These are phyloP conservation scores for Carpinus fangiana DNA, from an alignment of 306 rosid genomes.

Conservation along the genomic window DNA sequence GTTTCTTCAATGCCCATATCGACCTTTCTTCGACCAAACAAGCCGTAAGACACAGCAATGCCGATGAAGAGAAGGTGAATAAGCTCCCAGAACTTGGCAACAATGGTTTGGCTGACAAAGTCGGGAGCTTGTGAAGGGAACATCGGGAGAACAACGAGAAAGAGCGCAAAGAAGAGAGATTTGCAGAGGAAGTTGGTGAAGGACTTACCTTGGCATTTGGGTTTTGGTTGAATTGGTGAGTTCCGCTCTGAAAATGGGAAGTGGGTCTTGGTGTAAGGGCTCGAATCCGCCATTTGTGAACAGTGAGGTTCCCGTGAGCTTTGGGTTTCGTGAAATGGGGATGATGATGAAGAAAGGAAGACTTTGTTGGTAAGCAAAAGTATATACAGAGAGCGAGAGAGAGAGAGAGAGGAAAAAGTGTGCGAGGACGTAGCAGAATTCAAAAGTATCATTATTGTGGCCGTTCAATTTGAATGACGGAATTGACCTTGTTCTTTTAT, in stretches of 20 bases:
- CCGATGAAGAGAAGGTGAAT: slow-evolving; percentile 74
- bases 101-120: slow-evolving; percentile 52
- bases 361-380: slow-evolving; percentile 49
- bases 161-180: slow-evolving; percentile 45
- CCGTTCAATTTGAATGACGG: slow-evolving; percentile 22
- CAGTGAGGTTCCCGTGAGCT: slow-evolving; percentile 9
- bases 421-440: slow-evolving; percentile 5
- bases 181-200: slow-evolving; percentile 51
- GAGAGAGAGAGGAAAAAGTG: not conserved
- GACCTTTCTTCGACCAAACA: slow-evolving; percentile 64
- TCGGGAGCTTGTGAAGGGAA: slow-evolving; percentile 97
- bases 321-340: slow-evolving; percentile 29
- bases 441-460: slow-evolving; percentile 28
- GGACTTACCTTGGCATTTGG: slow-evolving; percentile 52
- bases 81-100: slow-evolving; percentile 80
- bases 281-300: slow-evolving; percentile 60
- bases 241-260: slow-evolving; percentile 34
- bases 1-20: slow-evolving; percentile 47
- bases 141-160: slow-evolving; percentile 49
- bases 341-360: slow-evolving; percentile 45
- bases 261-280: slow-evolving; percentile 49
- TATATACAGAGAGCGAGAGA: not conserved
- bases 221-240: slow-evolving; percentile 40
- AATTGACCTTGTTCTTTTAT: not conserved
- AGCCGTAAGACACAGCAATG: slow-evolving; percentile 83